phyloP scores from a whole-genome alignment of 2,329 filamentous ascomycete genomes.

The Scedosporium minutisporum region DNA sequence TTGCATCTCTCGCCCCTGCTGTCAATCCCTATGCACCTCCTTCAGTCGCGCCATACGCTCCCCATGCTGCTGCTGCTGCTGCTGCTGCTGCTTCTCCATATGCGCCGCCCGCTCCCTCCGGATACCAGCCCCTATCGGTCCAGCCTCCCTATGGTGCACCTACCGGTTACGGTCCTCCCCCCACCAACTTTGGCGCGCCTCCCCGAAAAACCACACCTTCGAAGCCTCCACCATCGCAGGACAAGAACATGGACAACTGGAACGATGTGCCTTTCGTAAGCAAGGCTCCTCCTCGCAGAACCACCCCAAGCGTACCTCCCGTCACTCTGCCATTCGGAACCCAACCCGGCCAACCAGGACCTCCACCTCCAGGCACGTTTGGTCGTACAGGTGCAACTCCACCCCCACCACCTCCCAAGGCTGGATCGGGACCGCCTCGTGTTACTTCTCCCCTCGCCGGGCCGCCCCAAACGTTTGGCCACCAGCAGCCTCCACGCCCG shows the following conservation, averaged over 20 bases:
- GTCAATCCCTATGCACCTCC: conserved; percentile 24
- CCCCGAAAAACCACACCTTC: conserved; percentile 58
- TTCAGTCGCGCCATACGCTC: conserved; percentile 15
- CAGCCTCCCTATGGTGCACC: conserved; percentile 6
- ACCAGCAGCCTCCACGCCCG: conserved; percentile 15
- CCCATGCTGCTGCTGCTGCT: conserved; percentile 9
- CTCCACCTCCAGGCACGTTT: conserved; percentile 47
- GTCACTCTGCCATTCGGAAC: conserved; percentile 69
- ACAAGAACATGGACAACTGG: conserved; percentile 72
- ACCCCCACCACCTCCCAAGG: conserved; percentile 78
- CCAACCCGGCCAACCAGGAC: conserved; percentile 43
- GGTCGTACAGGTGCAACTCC: conserved; percentile 55
- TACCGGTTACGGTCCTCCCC: conserved; percentile 19
- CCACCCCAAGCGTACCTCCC: conserved; percentile 61
- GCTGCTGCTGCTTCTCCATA: conserved; percentile 8
- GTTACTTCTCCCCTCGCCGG: conserved; percentile 62
- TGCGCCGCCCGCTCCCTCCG: neutral
- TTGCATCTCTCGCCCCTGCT: conserved; percentile 14
- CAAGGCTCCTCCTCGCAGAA: conserved; percentile 61
- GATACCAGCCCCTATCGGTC: conserved; percentile 8
- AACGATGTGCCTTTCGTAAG: conserved; percentile 88
- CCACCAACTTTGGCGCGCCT: conserved; percentile 24
- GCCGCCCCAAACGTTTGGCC: conserved; percentile 39
- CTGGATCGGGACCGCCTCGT: conserved; percentile 51
- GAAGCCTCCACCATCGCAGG: conserved; percentile 57